These are phyloP conservation scores for Vaccinium vitisidaea DNA, from an alignment of 148 eudicot genomes.

Conservation along the genomic window DNA sequence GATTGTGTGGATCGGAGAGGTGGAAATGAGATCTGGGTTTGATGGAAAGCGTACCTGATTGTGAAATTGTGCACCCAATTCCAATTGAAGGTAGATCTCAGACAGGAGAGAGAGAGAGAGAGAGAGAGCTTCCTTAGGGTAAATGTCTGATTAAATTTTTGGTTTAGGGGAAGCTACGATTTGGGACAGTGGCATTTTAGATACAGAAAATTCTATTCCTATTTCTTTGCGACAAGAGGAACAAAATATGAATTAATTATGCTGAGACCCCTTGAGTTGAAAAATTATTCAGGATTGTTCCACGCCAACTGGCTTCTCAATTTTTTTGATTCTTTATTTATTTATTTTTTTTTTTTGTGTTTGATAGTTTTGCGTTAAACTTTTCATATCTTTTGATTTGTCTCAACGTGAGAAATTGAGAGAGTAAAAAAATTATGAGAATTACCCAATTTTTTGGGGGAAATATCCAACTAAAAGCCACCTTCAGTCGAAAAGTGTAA, in stretches of 20 bases:
- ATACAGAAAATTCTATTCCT: not conserved
- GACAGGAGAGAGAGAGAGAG: not conserved
- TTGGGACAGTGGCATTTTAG: not conserved
- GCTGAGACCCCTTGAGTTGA: not conserved
- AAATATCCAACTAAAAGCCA: no score
- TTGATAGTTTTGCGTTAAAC: no score
- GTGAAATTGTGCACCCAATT: not conserved
- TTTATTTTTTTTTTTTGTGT: no score
- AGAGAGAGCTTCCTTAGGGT: not conserved
- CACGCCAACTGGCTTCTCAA: no score
- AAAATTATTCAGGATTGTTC: no score
- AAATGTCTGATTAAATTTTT: not conserved
- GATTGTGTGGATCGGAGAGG: not conserved
- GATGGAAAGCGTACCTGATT: constrained; percentile 8
- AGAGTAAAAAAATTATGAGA: no score
- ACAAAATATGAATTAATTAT: not conserved
- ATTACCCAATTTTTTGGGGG: no score
- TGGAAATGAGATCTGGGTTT: not conserved
- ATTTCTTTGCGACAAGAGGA: no score
- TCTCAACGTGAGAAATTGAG: no score
- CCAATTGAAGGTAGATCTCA: not conserved
- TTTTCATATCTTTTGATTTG: no score
- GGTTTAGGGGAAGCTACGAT: not conserved
- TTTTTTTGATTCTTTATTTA: no score
- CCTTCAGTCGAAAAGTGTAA: no score